Evolutionary conservation across 23 red algal species (phyloP), one percentile per base, ranked within the genome.

Genomic region (Cyanidiococcus yangmingshanensis): DNA sequence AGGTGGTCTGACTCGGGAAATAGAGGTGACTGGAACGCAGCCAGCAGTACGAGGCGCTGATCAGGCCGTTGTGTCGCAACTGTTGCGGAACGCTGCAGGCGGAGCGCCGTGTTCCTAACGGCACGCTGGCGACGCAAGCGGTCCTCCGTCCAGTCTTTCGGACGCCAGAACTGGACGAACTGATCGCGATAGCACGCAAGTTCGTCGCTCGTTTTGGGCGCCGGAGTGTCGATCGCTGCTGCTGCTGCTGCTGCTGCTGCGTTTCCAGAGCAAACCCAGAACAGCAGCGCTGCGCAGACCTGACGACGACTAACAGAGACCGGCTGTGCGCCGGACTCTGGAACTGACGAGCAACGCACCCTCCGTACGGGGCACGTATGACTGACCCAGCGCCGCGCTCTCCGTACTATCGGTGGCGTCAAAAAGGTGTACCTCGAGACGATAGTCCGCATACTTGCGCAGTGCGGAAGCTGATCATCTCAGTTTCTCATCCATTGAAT

Each of bases 391-490:
- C n/a, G n/a, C n/a, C n/a, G n/a, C n/a, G n/a, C n/a, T n/a, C n/a
- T n/a, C n/a, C n/a, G n/a, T n/a, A n/a, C n/a, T n/a, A 30, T 29
- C 27, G 63, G 21, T 25, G n/a, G n/a, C 12, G 63, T 25, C 63
- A 71, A 71, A 71, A 71, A 71, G 63, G 63, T 71, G 27, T 35
- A 71, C 32, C 63, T 71, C 63, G 63, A 71, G 63, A 71, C 63
- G n/a, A 71, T 32, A 17, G 63, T 71, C 63, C 63, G 63, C 63
- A 71, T 71, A 71, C 63, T 71, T 71, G 63, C 63, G 63, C 63
- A 71, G 63, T 71, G 63, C 63, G 63, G 63, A 71, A 71, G 63
- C 63, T 71, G 63, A 71, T 71, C 21, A 71, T 71, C 63, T 71
- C 63, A 71, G 63, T 71, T 71, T 71, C 12, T 71, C 27, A 35